A percentile compares a stretch with the other conserved stretches of the same genome.
phyloP scores from a whole-genome alignment of 2,329 filamentous ascomycete species.

The Reticulascus tulasneorum region DNA sequence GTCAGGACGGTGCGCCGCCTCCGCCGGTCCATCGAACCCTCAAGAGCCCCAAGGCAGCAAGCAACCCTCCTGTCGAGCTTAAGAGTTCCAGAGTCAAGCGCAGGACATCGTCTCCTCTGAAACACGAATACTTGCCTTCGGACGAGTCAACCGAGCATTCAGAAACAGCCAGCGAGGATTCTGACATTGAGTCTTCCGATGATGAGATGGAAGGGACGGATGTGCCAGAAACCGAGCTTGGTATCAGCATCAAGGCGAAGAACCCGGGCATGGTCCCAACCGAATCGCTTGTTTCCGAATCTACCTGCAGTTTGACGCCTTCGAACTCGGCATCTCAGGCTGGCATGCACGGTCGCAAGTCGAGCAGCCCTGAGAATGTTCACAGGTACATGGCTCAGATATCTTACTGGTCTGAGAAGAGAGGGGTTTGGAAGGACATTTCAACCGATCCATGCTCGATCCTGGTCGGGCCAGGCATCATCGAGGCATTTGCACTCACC shows the following conservation, averaged over 20 bases:
- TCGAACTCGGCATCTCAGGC: slow-evolving; percentile 81
- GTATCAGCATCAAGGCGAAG: slow-evolving; percentile 54
- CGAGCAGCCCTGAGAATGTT: slow-evolving; percentile 34
- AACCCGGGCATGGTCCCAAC: slow-evolving; percentile 25
- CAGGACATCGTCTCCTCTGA: slow-evolving; percentile 85
- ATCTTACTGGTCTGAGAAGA: slow-evolving; percentile 59
- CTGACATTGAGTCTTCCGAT: slow-evolving; percentile 49
- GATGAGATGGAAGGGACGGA: slow-evolving; percentile 57
- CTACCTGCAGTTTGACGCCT: slow-evolving; percentile 64
- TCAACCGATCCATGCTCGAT: slow-evolving; percentile 49
- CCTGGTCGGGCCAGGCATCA: slow-evolving; percentile 52
- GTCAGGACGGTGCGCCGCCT: slow-evolving; percentile 53
- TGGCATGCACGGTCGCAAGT: slow-evolving; percentile 52
- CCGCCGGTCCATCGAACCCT: slow-evolving; percentile 50
- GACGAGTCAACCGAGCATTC: slow-evolving; percentile 60
- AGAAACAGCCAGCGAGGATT: slow-evolving; percentile 52
- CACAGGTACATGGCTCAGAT: slow-evolving; percentile 50
- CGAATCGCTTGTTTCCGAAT: slow-evolving; percentile 40
- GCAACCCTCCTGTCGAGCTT: slow-evolving; percentile 44
- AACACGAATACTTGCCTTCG: slow-evolving; percentile 95
- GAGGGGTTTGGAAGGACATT: slow-evolving; percentile 57
- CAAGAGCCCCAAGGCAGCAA: slow-evolving; percentile 31
- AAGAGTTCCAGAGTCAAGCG: slow-evolving; percentile 52
- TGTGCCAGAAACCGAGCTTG: slow-evolving; percentile 54
- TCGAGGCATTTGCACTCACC: slow-evolving; percentile 51